phyloP scores from a whole-genome alignment of 164 flowering plant species.

The Echeveria elegans region DNA sequence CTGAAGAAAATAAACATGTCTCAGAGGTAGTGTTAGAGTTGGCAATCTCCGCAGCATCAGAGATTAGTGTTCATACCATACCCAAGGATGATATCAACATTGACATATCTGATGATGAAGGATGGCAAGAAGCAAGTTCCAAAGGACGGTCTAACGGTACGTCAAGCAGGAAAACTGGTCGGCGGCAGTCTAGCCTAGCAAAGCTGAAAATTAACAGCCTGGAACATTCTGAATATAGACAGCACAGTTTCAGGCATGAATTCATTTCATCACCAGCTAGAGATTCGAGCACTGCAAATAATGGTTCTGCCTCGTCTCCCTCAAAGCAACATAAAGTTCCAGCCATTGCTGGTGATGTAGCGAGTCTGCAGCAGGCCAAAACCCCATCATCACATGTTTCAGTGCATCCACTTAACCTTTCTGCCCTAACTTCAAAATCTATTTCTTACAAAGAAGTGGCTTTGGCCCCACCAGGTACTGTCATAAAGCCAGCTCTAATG shows the following conservation, averaged over 20 bases:
- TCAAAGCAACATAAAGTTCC: constrained; percentile 23
- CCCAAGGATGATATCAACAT: constrained; percentile 14
- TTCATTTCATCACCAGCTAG: constrained; percentile 19
- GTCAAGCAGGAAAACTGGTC: constrained; percentile 28
- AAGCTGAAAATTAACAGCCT: constrained; percentile 32
- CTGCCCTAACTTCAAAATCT: constrained; percentile 52
- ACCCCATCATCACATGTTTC: constrained; percentile 17
- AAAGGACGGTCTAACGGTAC: constrained; percentile 40
- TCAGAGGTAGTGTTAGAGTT: neutral
- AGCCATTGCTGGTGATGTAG: constrained; percentile 21
- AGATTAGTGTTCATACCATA: constrained; percentile 2
- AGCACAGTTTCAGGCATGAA: constrained; percentile 21
- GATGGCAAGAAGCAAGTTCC: constrained; percentile 88
- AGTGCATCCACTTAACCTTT: constrained; percentile 24
- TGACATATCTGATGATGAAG: constrained; percentile 56
- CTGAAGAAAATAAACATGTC: constrained; percentile 13
- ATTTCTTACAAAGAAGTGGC: constrained; percentile 89
- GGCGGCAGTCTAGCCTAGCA: constrained; percentile 32
- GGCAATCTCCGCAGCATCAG: neutral
- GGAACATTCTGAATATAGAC: constrained; percentile 24
- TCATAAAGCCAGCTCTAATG: constrained; percentile 47
- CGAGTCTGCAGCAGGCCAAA: constrained; percentile 22
- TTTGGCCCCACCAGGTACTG: constrained; percentile 70
- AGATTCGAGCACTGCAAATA: constrained; percentile 21
- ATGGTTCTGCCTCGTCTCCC: constrained; percentile 20